Conservation (phyloP, 2,329 filamentous ascomycete genomes). For the Ophiognomonia clavigignenti-juglandacearum region DNA sequence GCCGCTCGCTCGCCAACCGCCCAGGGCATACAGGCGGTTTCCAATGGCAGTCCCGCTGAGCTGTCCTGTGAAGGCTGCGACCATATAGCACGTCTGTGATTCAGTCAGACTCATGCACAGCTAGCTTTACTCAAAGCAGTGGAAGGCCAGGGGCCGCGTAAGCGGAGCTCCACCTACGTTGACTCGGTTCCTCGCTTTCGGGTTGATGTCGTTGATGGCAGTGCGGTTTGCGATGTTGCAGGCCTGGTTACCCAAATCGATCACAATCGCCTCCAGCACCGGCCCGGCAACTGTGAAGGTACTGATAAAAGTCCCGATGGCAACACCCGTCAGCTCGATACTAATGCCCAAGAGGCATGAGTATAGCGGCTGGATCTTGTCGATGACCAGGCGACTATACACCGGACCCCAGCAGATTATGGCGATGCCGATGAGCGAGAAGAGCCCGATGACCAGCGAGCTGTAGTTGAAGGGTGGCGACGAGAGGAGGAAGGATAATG, state of each 20-base stretch:
- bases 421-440: conserved; percentile 70
- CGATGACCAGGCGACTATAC: conserved; percentile 66
- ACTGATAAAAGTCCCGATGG: conserved; percentile 66
- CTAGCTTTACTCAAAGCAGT: not conserved
- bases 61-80: conserved; percentile 69
- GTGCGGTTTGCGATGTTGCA: conserved; percentile 69
- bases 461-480: conserved; percentile 64
- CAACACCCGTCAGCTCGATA: conserved; percentile 55
- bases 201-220: conserved; percentile 66
- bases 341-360: conserved; percentile 59
- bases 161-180: conserved; percentile 36
- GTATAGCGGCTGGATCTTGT: conserved; percentile 63
- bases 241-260: conserved; percentile 70
- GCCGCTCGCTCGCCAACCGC: conserved; percentile 46
- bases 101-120: not conserved
- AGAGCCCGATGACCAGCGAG: conserved; percentile 67
- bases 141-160: too few relatives aligned
- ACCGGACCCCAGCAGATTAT: conserved; percentile 64
- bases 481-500: conserved; percentile 72
- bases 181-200: conserved; percentile 66
- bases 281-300: conserved; percentile 64
- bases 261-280: conserved; percentile 63
- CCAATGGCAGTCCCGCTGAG: conserved; percentile 49
- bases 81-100: conserved; percentile 68
- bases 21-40: conserved; percentile 24